Evolutionary conservation across 1,284 basidiomycete genomes (phyloP).

Genomic region (Tilletia indica): DNA sequence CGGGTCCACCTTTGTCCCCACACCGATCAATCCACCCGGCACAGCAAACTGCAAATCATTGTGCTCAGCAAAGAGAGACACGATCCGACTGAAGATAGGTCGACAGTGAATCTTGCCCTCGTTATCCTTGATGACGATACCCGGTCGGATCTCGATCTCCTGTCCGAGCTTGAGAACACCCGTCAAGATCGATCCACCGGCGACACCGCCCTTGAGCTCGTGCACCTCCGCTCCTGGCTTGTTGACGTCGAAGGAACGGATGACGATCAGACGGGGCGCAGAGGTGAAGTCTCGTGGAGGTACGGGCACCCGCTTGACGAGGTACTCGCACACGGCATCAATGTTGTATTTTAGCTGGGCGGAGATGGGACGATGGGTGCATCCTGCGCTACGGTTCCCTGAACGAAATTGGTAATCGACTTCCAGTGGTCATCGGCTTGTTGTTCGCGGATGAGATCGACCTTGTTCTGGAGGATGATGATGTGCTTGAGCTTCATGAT

Average conservation of each 20-base stretch:
- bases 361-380: slow-evolving; percentile 97
- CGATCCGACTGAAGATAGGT: slow-evolving; percentile 88
- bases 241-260: slow-evolving; percentile 99
- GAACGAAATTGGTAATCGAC: slow-evolving; percentile 52
- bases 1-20: slow-evolving; percentile 93
- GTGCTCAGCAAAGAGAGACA: slow-evolving; percentile 88
- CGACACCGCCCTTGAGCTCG: slow-evolving; percentile 95
- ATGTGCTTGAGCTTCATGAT: slow-evolving; percentile 99
- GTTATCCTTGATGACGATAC: slow-evolving; percentile 92
- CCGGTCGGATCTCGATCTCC: slow-evolving; percentile 95
- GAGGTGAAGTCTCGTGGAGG: slow-evolving; percentile 89
- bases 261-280: slow-evolving; percentile 90
- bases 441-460: slow-evolving; percentile 54
- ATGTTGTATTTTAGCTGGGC: slow-evolving; percentile 99
- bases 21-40: slow-evolving; percentile 95
- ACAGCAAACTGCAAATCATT: slow-evolving; percentile 93
- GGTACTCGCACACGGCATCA: slow-evolving; percentile 99
- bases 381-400: slow-evolving; percentile 87
- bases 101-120: slow-evolving; percentile 86
- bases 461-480: slow-evolving; percentile 78
- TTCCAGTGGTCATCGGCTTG: slow-evolving; percentile 55
- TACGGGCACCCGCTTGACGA: slow-evolving; percentile 92
- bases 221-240: slow-evolving; percentile 96
- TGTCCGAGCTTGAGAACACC: slow-evolving; percentile 86
- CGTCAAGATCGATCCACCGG: slow-evolving; percentile 90